Conservation (phyloP, 352 stramenopile genomes). For the Globisporangium barbulae region DNA sequence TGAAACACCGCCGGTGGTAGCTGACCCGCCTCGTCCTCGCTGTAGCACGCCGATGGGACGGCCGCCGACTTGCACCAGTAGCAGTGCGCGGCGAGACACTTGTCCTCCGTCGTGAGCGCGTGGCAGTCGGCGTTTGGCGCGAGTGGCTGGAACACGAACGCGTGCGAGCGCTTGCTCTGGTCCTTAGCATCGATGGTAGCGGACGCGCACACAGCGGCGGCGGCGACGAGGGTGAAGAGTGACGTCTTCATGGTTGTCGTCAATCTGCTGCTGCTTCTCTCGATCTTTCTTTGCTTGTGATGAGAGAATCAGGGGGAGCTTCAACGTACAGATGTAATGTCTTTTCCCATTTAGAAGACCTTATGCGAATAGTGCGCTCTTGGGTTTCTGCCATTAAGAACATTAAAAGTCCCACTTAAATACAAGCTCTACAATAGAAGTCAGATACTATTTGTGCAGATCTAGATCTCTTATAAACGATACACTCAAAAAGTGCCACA, state of each 20-base stretch:
- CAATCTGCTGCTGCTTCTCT: neutral
- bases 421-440: no score
- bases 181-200: neutral
- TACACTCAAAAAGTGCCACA: neutral
- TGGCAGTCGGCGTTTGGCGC: conserved; percentile 42
- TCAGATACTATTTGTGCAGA: no score
- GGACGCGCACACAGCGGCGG: neutral
- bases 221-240: neutral
- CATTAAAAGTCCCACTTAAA: neutral
- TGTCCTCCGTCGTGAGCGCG: conserved; percentile 37
- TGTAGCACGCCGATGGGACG: conserved; percentile 83
- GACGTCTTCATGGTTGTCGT: conserved; percentile 8
- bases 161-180: conserved; percentile 10
- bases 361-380: neutral
- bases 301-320: neutral
- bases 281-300: neutral
- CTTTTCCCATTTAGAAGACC: neutral
- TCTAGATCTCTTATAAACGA: no score
- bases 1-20: conserved; percentile 74
- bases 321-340: neutral
- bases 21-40: conserved; percentile 50
- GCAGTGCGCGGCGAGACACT: conserved; percentile 56
- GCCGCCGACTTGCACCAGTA: conserved; percentile 73
- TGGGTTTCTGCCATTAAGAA: neutral
- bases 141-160: conserved; percentile 25